These are phyloP conservation scores for Candida dendrica DNA, from an alignment of 805 yeast species.

Conservation along the genomic window DNA sequence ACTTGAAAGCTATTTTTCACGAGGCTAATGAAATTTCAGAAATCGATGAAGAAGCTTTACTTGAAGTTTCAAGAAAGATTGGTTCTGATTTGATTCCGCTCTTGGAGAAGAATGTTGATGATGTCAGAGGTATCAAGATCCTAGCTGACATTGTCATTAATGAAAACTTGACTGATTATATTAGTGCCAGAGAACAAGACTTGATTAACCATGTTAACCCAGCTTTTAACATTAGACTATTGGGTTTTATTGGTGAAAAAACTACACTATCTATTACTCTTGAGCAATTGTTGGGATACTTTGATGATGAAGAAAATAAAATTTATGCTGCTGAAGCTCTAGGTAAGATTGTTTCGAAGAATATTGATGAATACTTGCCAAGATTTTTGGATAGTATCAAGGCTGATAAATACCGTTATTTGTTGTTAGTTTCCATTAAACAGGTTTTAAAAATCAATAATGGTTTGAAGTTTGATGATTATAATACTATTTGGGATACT, in stretches of 20 bases:
- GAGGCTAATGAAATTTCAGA: slow-evolving; percentile 17
- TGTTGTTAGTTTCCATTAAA: slow-evolving; percentile 25
- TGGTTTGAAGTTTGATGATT: slow-evolving; percentile 15
- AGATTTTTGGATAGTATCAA: slow-evolving; percentile 25
- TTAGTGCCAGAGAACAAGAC: slow-evolving; percentile 14
- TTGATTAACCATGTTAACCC: slow-evolving; percentile 11
- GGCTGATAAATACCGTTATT: slow-evolving; percentile 15
- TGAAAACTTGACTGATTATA: slow-evolving; percentile 17
- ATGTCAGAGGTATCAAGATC: slow-evolving; percentile 16
- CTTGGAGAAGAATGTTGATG: slow-evolving; percentile 12
- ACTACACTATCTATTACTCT: slow-evolving; percentile 26
- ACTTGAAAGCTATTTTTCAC: slow-evolving; percentile 12
- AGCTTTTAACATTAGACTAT: slow-evolving; percentile 32
- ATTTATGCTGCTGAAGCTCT: slow-evolving; percentile 45
- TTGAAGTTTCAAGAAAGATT: slow-evolving; percentile 17
- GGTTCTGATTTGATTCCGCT: slow-evolving; percentile 20
- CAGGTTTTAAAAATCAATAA: slow-evolving; percentile 19
- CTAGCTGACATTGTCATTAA: slow-evolving; percentile 17
- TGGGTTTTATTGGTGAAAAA: slow-evolving; percentile 43
- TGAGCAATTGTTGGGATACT: slow-evolving; percentile 27
- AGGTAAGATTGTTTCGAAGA: slow-evolving; percentile 39
- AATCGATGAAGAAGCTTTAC: slow-evolving; percentile 19
- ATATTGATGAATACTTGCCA: slow-evolving; percentile 32
- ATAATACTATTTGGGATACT: slow-evolving; percentile 20
- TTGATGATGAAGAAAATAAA: slow-evolving; percentile 30